Conservation (phyloP, 257 asterid genomes). For the Solanum etuberosum region DNA sequence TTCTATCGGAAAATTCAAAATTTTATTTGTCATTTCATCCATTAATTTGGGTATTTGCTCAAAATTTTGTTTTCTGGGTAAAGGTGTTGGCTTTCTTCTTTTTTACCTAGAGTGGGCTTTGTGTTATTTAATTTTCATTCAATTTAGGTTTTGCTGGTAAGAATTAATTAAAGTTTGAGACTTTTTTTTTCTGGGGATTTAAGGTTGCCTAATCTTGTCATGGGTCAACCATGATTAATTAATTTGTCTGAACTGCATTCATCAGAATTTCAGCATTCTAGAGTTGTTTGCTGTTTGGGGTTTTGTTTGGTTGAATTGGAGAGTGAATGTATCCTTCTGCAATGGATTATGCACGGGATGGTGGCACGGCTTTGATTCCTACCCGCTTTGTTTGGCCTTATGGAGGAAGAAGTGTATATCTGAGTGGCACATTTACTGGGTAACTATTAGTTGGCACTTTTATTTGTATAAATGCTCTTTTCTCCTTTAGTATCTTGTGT, state of each 20-base stretch:
- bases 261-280: not conserved
- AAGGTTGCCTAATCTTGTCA: not conserved
- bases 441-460: constrained; percentile 1
- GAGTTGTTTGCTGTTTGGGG: not conserved
- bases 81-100: not conserved
- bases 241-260: not conserved
- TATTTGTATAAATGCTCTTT: not conserved
- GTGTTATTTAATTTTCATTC: not conserved
- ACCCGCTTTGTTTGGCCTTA: constrained; percentile 79
- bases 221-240: not conserved
- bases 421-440: constrained; percentile 88
- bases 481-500: not conserved
- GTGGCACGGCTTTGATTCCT: constrained; percentile 51
- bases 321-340: constrained; percentile 35
- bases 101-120: not conserved
- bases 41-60: not conserved
- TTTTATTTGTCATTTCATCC: not conserved
- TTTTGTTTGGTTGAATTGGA: not conserved
- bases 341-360: constrained; percentile 26
- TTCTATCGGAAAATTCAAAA: not conserved
- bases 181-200: not conserved
- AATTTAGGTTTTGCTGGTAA: not conserved
- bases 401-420: constrained; percentile 72
- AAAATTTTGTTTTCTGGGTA: not conserved
- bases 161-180: not conserved